Evolutionary conservation across 805 yeast genomes (phyloP).

Genomic region (Candida chilensis): DNA sequence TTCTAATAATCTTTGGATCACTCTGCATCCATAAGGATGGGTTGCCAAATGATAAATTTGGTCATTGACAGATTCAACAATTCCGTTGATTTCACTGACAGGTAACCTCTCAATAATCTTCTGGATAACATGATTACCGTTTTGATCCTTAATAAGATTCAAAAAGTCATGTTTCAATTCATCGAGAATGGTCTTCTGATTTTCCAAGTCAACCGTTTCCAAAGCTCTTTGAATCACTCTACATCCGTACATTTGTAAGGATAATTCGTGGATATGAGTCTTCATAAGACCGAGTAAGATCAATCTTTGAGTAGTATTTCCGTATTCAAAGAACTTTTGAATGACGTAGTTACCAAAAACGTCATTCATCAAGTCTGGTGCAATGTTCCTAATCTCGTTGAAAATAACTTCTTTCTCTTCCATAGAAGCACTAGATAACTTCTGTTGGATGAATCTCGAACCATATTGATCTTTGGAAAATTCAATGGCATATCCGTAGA

Average conservation of each 20-base stretch:
- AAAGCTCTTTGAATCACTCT: conserved; percentile 93
- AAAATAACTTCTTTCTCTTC: conserved; percentile 75
- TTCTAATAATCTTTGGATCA: conserved; percentile 86
- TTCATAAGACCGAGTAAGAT: conserved; percentile 63
- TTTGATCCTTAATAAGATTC: conserved; percentile 84
- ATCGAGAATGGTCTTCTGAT: conserved; percentile 57
- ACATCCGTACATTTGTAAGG: conserved; percentile 96
- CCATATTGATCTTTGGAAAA: conserved; percentile 97
- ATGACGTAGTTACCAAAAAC: conserved; percentile 97
- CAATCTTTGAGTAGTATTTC: conserved; percentile 59
- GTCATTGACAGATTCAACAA: conserved; percentile 59
- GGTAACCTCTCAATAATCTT: conserved; percentile 87
- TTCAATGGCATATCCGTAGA: conserved; percentile 82
- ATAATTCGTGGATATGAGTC: conserved; percentile 64
- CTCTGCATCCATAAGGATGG: conserved; percentile 97
- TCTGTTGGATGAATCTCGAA: conserved; percentile 91
- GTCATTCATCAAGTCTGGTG: conserved; percentile 82
- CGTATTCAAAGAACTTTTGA: conserved; percentile 86
- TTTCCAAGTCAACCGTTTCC: conserved; percentile 55
- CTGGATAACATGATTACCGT: conserved; percentile 97
- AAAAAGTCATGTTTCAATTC: conserved; percentile 57
- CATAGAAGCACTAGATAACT: conserved; percentile 52
- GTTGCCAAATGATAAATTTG: conserved; percentile 81
- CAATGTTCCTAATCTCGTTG: conserved; percentile 69
- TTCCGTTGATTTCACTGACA: conserved; percentile 56